Base-by-base conservation (phyloP, 1,284 basidiomycete species). In the Moesziomyces sp. region DNA sequence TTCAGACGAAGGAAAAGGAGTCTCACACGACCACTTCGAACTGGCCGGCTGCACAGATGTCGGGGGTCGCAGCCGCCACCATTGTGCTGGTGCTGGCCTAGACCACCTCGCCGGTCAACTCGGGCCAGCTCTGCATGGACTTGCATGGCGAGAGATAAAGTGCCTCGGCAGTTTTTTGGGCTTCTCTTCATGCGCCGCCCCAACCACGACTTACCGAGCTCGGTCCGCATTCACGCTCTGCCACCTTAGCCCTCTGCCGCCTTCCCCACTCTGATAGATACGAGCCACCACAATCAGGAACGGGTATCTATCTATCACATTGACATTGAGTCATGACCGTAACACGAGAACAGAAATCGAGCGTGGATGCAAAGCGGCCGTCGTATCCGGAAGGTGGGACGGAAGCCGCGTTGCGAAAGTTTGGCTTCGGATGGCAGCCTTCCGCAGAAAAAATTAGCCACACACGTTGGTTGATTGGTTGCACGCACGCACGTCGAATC, bases 281-380 rank as follows among this genome's bases (percentile, higher is more conserved):
- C 13, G 30, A 34, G 30, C 13, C 30, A 13, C 7, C 30, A 34
- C 30, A 34, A 34, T n/a, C 18, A 28, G 35, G 38, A 24, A 52
- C 10, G 50, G 50, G 24, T 52, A 52, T 52, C 56, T 52, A 52
- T 52, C 56, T 26, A 58, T 58, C 56, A 30, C 43, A 58, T 58
- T 58, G 43, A 38, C 18, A 23, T 44, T 40, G 5, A 21, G 23
- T 23, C 23, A 46, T 21, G 6, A 34, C 24, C 23, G 14, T 43
- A n/a, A 26, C 40, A 24, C 44, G 23, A 52, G 19, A 40, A 19
- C 19, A 21, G 30, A 11, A 34, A 34, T 34, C 30, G 30, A 34
- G 30, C 30, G 30, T 10, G 11, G 30, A 13, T 13, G 30, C 30
- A 34, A 34, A 34, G 30, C 30, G 30, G 30, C 13, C 30, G 2